phyloP scores from a whole-genome alignment of 2,329 filamentous ascomycete species.

The Diaporthe longicolla region DNA sequence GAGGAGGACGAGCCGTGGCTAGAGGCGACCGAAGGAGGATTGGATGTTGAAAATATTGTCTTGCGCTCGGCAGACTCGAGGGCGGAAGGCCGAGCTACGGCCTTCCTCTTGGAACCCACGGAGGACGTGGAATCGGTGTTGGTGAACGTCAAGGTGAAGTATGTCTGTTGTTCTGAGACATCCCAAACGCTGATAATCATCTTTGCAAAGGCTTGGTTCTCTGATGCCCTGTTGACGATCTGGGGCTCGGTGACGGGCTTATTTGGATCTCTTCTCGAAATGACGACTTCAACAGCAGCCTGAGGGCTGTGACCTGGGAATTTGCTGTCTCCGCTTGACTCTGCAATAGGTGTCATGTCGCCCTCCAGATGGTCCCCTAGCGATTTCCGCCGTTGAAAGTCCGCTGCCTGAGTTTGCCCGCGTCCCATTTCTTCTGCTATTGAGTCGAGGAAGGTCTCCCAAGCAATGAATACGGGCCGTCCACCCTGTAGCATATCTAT shows the following conservation, averaged over 20 bases:
- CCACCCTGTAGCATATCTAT: slow-evolving; percentile 81
- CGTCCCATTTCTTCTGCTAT: slow-evolving; percentile 60
- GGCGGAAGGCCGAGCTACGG: slow-evolving; percentile 55
- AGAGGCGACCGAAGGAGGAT: slow-evolving; percentile 62
- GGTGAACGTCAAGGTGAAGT: slow-evolving; percentile 83
- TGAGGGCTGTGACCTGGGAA: slow-evolving; percentile 51
- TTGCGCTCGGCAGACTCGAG: slow-evolving; percentile 63
- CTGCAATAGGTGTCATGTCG: slow-evolving; percentile 28
- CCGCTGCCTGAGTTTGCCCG: not conserved
- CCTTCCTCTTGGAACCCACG: slow-evolving; percentile 53
- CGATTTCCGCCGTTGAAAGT: slow-evolving; percentile 41
- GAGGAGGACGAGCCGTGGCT: slow-evolving; percentile 62
- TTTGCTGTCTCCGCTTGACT: slow-evolving; percentile 36
- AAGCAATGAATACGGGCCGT: slow-evolving; percentile 69
- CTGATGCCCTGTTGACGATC: slow-evolving; percentile 54
- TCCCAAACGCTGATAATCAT: slow-evolving; percentile 85
- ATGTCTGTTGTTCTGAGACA: slow-evolving; percentile 75
- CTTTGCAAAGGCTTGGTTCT: slow-evolving; percentile 70
- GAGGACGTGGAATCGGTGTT: slow-evolving; percentile 63
- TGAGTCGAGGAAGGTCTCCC: slow-evolving; percentile 71
- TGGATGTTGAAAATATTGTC: slow-evolving; percentile 58
- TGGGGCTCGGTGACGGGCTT: slow-evolving; percentile 55
- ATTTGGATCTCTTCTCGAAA: slow-evolving; percentile 65
- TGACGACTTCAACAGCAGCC: slow-evolving; percentile 77
- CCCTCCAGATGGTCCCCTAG: not conserved